phyloP scores from a whole-genome alignment of 768 basidiomycete species.

The Leccinum arenicola region DNA sequence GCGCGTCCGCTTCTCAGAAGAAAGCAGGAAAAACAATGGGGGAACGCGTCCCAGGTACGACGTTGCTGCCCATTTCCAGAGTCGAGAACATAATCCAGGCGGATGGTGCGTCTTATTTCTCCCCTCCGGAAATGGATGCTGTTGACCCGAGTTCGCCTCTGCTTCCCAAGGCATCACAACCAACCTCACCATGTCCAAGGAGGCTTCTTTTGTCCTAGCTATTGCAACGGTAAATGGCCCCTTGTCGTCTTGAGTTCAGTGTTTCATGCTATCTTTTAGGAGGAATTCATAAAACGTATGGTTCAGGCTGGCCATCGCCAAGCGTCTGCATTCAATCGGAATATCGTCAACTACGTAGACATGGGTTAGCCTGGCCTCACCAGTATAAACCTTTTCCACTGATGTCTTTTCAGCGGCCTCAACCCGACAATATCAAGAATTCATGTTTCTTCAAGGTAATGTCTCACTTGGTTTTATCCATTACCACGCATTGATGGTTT shows the following conservation, averaged over 20 bases:
- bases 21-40: constrained; percentile 28
- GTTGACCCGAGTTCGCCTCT: constrained; percentile 16
- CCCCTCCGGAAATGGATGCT: constrained; percentile 6
- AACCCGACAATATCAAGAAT: constrained; percentile 61
- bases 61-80: constrained; percentile 60
- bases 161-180: constrained; percentile 50
- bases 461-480: background rate
- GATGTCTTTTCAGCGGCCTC: constrained; percentile 46
- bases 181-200: constrained; percentile 68
- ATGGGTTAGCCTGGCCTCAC: constrained; percentile 52
- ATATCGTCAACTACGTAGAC: constrained; percentile 64
- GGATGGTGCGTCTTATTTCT: constrained; percentile 50
- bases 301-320: constrained; percentile 66
- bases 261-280: constrained; percentile 42
- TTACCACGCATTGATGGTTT: constrained; percentile 3
- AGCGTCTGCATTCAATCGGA: constrained; percentile 57
- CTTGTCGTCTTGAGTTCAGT: constrained; percentile 7
- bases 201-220: constrained; percentile 71
- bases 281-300: constrained; percentile 81
- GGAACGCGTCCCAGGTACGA: constrained; percentile 60
- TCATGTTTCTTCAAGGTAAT: constrained; percentile 68
- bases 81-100: constrained; percentile 79
- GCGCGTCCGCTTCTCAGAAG: constrained; percentile 27
- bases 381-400: background rate
- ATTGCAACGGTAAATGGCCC: constrained; percentile 61